Conservation (phyloP, 2,329 filamentous ascomycete species). For the Botryotinia calthae region DNA sequence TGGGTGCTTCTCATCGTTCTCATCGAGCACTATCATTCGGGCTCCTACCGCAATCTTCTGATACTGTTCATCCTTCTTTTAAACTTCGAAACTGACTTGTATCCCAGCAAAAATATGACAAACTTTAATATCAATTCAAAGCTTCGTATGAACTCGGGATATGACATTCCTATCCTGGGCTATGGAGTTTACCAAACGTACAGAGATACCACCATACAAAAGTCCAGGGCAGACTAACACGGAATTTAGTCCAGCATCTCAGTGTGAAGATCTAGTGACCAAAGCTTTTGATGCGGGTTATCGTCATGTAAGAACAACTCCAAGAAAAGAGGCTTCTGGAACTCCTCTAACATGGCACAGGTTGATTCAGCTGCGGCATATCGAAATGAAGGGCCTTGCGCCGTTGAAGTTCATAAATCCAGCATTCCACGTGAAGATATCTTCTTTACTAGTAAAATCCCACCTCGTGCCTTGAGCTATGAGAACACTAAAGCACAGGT, state of each 20-base stretch:
- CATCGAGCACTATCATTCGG: too few relatives aligned
- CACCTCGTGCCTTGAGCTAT: slow-evolving; percentile 55
- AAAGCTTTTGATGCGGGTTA: slow-evolving; percentile 57
- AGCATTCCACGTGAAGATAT: slow-evolving; percentile 52
- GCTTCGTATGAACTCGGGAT: slow-evolving; percentile 52
- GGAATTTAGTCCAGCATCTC: slow-evolving; percentile 49
- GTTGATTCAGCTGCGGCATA: slow-evolving; percentile 59
- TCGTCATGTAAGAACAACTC: slow-evolving; percentile 47
- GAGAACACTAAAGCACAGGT: slow-evolving; percentile 63
- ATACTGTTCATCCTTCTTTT: background rate
- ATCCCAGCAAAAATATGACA: slow-evolving; percentile 40
- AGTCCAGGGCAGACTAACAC: slow-evolving; percentile 18
- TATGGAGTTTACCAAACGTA: slow-evolving; percentile 51
- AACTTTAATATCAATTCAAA: slow-evolving; percentile 48
- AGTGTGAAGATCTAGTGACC: slow-evolving; percentile 55
- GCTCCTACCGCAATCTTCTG: background rate
- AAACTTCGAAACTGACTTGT: background rate
- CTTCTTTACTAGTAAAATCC: slow-evolving; percentile 64
- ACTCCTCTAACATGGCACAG: slow-evolving; percentile 36
- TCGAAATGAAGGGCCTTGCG: slow-evolving; percentile 55
- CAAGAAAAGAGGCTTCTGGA: background rate
- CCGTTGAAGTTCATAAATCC: slow-evolving; percentile 50
- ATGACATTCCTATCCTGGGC: slow-evolving; percentile 59
- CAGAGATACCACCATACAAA: slow-evolving; percentile 9
- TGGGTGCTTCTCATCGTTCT: background rate